Percentiles rank a stretch among this genome's conserved stretches.
Conservation (phyloP, 2,329 filamentous ascomycete species). For the Teratosphaeria viscida region DNA sequence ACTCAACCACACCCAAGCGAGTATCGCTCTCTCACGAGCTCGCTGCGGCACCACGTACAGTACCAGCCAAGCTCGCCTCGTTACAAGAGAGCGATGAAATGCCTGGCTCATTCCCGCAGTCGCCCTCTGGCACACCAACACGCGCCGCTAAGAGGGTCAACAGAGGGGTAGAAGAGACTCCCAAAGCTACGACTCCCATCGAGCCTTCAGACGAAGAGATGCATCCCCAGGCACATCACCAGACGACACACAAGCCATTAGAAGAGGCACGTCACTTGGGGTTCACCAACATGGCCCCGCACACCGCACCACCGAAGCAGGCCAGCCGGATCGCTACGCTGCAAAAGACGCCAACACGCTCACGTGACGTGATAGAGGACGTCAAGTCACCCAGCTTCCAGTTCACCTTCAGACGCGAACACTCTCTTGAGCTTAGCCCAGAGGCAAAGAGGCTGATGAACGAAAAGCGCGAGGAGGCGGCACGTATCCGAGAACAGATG, state of each 20-base stretch:
- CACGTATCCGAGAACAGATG: constrained; percentile 60
- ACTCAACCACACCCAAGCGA: constrained; percentile 23
- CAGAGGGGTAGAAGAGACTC: constrained; percentile 36
- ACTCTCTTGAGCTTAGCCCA: constrained; percentile 48
- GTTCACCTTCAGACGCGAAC: constrained; percentile 49
- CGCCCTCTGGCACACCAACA: constrained; percentile 12
- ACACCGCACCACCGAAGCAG: constrained; percentile 37
- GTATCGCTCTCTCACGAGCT: constrained; percentile 25
- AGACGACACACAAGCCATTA: constrained; percentile 60
- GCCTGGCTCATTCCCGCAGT: constrained; percentile 24
- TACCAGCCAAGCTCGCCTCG: constrained; percentile 31
- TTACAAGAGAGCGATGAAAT: constrained; percentile 37
- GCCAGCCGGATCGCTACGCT: constrained; percentile 32
- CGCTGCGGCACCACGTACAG: constrained; percentile 15
- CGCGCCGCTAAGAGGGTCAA: constrained; percentile 11
- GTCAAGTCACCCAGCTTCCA: constrained; percentile 52
- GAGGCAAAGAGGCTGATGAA: constrained; percentile 51
- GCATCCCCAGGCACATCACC: constrained; percentile 77
- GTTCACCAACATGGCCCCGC: constrained; percentile 63
- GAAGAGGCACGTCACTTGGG: constrained; percentile 75
- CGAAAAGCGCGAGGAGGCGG: constrained; percentile 62
- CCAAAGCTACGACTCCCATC: constrained; percentile 52
- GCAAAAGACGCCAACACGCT: constrained; percentile 51
- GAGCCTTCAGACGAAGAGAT: constrained; percentile 72
- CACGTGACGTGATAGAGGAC: constrained; percentile 20